These are phyloP conservation scores for Agaricus blazei DNA, from an alignment of 768 basidiomycete genomes.

Conservation along the genomic window DNA sequence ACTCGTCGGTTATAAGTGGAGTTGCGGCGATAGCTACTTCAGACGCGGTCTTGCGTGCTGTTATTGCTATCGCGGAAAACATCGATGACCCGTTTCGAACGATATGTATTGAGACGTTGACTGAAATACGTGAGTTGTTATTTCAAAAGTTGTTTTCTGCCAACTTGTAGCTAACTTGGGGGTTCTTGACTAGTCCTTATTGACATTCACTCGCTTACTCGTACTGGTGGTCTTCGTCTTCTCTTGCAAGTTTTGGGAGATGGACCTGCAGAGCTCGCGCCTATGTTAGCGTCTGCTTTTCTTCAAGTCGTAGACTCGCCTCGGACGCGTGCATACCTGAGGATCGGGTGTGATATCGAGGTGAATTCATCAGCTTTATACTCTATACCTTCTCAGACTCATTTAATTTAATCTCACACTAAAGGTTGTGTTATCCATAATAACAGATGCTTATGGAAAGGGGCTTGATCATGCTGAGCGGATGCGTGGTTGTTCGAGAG, in stretches of 20 bases:
- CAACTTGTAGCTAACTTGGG: not conserved
- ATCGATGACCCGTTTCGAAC: slow-evolving; percentile 84
- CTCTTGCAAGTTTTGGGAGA: slow-evolving; percentile 87
- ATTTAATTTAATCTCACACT: not conserved
- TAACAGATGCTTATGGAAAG: slow-evolving; percentile 92
- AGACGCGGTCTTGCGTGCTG: slow-evolving; percentile 74
- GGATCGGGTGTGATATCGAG: slow-evolving; percentile 86
- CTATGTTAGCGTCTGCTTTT: slow-evolving; percentile 75
- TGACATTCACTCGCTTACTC: slow-evolving; percentile 77
- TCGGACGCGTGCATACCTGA: slow-evolving; percentile 68
- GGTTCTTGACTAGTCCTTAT: slow-evolving; percentile 58
- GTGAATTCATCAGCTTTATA: slow-evolving; percentile 34
- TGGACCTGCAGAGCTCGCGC: slow-evolving; percentile 77
- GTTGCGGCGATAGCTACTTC: slow-evolving; percentile 56
- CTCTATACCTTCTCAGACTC: not conserved
- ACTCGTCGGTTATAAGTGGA: slow-evolving; percentile 35
- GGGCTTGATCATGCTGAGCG: slow-evolving; percentile 72
- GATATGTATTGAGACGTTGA: slow-evolving; percentile 79
- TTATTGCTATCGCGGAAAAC: slow-evolving; percentile 93
- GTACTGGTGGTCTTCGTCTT: slow-evolving; percentile 81
- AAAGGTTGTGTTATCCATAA: slow-evolving; percentile 80
- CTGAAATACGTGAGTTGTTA: slow-evolving; percentile 73
- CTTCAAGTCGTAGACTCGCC: slow-evolving; percentile 84
- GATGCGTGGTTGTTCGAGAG: slow-evolving; percentile 70
- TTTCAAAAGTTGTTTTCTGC: not conserved